Base-by-base conservation (phyloP, 2,329 filamentous ascomycete genomes). In the Rhynchosporium secalis region DNA sequence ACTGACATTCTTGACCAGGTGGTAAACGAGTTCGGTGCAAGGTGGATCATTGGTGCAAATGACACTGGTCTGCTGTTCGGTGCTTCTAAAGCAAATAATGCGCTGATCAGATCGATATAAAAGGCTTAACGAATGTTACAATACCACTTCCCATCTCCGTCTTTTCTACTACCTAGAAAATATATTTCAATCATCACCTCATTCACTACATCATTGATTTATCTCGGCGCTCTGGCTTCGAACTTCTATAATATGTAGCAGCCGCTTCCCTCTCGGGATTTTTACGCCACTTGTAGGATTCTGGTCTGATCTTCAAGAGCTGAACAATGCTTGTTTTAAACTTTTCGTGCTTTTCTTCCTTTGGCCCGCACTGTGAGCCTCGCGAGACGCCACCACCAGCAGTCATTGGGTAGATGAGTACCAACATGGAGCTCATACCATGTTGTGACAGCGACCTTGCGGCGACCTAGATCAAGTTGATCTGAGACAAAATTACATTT, bases 261-360 rank as follows among this genome's bases (percentile, higher is more conserved):
- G 38, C n/a, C 4, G 20, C 20, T 28, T 12, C 4, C 40, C 41
- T 28, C n/a, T 56, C 43, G 54, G 46, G n/a, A 13, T 15, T 49
- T 15, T 41, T 49, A 36, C 33, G 15, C n/a, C n/a, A 52, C 36
- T 20, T 4, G 36, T 36, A 54, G 51, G 51, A 54, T 41, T 54
- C 51, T 40, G 51, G 36, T 41, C 36, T 54, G 51, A 54, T 54
- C 36, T 48, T 38, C 20, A 28, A 48, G 43, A 45, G 43, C 41
- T 38, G 56, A 43, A 45, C 33, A 46, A 56, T 43, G 54, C 56
- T 58, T 58, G 31, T 58, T 58, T 58, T 13, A 31, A 20, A 58
- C 10, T 58, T 47, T 20, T 47, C 29, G 26, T 46, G 29, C 43
- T 57, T 48, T 33, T 29, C 43, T 48, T 38, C 41, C 48, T 58